Evolutionary conservation across 78 protist genomes (phyloP).

Genomic region (Chrysochromulina parva): DNA sequence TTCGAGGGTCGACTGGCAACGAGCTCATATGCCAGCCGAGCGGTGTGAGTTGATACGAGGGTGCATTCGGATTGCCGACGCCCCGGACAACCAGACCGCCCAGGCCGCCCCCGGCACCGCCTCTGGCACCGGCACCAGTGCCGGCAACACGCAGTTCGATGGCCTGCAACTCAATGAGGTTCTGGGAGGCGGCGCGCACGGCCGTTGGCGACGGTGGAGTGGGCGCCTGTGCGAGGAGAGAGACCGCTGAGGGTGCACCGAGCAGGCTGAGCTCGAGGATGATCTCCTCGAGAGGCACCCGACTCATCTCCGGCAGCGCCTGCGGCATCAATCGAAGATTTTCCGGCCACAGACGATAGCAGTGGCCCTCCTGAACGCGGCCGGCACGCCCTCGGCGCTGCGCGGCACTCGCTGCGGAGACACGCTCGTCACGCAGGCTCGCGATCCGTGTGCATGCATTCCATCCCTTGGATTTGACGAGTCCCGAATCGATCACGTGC

Average conservation of each 20-base stretch:
- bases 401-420: constrained; percentile 71
- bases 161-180: constrained; percentile 20
- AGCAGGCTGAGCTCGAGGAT: constrained; percentile 29
- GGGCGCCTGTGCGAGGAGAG: background rate
- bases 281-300: constrained; percentile 82
- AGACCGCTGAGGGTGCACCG: background rate
- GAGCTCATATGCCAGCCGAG: constrained; percentile 74
- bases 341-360: constrained; percentile 67
- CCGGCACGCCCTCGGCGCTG: constrained; percentile 96
- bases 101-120: constrained; percentile 50
- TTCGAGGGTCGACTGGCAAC: constrained; percentile 74
- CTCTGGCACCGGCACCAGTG: too few species aligned
- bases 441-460: constrained; percentile 50
- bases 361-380: constrained; percentile 72
- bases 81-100: constrained; percentile 20
- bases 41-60: constrained; percentile 66
- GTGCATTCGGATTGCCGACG: background rate
- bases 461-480: constrained; percentile 73
- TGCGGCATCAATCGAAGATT: background rate
- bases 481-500: constrained; percentile 90
- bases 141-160: too few species aligned
- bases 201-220: background rate
- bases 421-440: constrained; percentile 51
- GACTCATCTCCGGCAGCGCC: constrained; percentile 80
- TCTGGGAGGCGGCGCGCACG: constrained; percentile 10